A percentile compares a stretch with the other conserved stretches of the same genome.
Evolutionary conservation across 495 filamentous ascomycete species (phyloP).

Genomic region (Achaetomiella virescens): DNA sequence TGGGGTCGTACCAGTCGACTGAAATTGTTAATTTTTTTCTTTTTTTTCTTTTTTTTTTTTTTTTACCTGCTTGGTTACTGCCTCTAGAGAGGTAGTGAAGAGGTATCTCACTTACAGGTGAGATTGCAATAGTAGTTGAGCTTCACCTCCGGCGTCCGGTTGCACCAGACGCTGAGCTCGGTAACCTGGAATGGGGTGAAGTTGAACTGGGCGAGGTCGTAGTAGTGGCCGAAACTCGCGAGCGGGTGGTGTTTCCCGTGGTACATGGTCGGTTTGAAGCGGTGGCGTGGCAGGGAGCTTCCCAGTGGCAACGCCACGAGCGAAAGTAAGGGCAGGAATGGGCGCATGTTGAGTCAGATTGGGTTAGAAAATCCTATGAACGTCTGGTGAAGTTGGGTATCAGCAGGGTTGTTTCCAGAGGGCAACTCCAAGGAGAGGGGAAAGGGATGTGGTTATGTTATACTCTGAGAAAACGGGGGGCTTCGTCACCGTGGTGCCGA

Average conservation of each 20-base stretch:
- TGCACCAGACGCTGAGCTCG: constrained; percentile 3
- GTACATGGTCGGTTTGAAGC: too few species aligned
- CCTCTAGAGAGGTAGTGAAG: too few species aligned
- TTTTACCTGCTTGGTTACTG: too few species aligned
- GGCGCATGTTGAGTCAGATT: background rate
- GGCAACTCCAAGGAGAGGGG: background rate
- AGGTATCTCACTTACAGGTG: background rate
- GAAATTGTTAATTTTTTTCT: too few species aligned
- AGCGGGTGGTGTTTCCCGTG: background rate
- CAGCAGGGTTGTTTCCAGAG: background rate
- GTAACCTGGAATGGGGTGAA: constrained; percentile 9
- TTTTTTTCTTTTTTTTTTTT: too few species aligned
- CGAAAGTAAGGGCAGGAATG: background rate
- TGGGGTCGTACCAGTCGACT: constrained; percentile 34
- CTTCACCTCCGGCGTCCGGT: background rate
- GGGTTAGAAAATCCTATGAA: background rate
- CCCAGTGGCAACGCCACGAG: background rate
- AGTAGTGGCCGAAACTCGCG: background rate
- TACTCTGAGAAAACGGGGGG: background rate
- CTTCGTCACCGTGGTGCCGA: background rate
- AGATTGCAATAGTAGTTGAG: constrained; percentile 8
- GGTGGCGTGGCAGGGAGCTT: background rate
- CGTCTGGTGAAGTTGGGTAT: too few species aligned
- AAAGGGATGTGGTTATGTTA: background rate
- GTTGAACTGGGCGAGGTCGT: constrained; percentile 7